Evolutionary conservation across 257 asterid genomes (phyloP), one percentile per base, ranked within the genome.

Genomic region (Nicotiana paniculata): DNA sequence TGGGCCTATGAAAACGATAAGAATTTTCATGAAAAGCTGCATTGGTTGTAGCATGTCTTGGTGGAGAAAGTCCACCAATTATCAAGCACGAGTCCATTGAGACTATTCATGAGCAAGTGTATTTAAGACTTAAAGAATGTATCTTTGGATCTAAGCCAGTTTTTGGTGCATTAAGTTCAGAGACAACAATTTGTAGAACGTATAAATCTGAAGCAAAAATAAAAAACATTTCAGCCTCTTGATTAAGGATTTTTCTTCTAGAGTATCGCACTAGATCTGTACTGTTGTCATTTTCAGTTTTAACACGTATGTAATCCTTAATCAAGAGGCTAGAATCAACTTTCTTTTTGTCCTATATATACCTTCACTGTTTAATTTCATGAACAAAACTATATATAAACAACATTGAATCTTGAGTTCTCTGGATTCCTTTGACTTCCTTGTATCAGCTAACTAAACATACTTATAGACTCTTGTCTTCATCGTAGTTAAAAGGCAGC

Each of bases 401-500:
- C 4, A 32, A 4, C 35, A 32, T 70, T 37, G 43, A 26, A 24
- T 74, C 3, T 32, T 33, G 51, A 33, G 53, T 66, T 6, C 26
- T 66, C 28, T 17, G 28, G 30, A 16, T 67, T 17, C 79, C 13
- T 39, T 39, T 39, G 39, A 74, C 51, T 46, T 74, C 24, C 79
- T 74, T 6, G 43, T 51, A 46, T 46, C 15, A 46, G 24, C 57
- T 43, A 72, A 18, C 17, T 43, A 72, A 11, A 62, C 79, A 6
- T n/a, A 18, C 16, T 57, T 54, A 85, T 26, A 54, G 21, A 79
- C 84, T 83, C 85, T 89, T 89, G 70, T 88, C 90, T 46, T 88
- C 94, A 67, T 92, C 92, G 43, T 93, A 90, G 91, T 89, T 88
- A 88, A 95, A 95, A 8, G 98, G 98, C 85, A 95, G 79, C 0